These are phyloP conservation scores for Saturnispora silvae DNA, from an alignment of 805 yeast genomes.

Conservation along the genomic window DNA sequence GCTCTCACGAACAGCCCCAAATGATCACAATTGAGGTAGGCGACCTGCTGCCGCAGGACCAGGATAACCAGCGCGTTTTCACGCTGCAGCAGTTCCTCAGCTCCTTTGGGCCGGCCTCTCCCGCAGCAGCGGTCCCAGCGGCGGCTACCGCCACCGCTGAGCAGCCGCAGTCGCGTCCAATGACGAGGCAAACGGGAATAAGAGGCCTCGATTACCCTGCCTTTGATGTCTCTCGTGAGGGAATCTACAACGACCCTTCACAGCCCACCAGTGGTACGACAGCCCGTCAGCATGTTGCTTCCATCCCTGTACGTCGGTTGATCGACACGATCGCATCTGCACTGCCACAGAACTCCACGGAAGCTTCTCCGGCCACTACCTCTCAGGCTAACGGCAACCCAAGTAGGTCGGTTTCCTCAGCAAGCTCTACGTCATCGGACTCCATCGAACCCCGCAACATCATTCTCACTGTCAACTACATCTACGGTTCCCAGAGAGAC, in stretches of 20 bases:
- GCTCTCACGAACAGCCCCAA: slow-evolving; percentile 23
- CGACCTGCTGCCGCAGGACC: slow-evolving; percentile 3
- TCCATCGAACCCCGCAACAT: slow-evolving; percentile 26
- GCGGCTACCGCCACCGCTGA: not conserved
- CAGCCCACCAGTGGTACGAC: slow-evolving; percentile 15
- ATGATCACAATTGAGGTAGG: slow-evolving; percentile 25
- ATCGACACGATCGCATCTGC: not conserved
- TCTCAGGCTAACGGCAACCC: not conserved
- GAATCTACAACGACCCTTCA: slow-evolving; percentile 20
- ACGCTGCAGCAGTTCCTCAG: slow-evolving; percentile 6
- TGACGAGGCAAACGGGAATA: too few relatives aligned
- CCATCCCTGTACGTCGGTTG: slow-evolving; percentile 2
- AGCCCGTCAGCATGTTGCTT: too few relatives aligned
- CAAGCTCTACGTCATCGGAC: not conserved
- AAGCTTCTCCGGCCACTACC: not conserved
- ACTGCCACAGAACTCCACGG: not conserved
- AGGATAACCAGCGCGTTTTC: slow-evolving; percentile 4
- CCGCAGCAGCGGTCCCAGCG: not conserved
- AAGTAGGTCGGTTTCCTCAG: too few relatives aligned
- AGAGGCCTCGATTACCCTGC: slow-evolving; percentile 29
- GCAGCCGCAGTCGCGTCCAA: too few relatives aligned
- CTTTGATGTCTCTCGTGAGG: slow-evolving; percentile 27
- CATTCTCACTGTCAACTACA: slow-evolving; percentile 31
- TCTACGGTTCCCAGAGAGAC: slow-evolving; percentile 20
- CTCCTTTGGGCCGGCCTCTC: not conserved